Evolutionary conservation across 352 stramenopile genomes (phyloP).

Genomic region (Bremia lactucae): DNA sequence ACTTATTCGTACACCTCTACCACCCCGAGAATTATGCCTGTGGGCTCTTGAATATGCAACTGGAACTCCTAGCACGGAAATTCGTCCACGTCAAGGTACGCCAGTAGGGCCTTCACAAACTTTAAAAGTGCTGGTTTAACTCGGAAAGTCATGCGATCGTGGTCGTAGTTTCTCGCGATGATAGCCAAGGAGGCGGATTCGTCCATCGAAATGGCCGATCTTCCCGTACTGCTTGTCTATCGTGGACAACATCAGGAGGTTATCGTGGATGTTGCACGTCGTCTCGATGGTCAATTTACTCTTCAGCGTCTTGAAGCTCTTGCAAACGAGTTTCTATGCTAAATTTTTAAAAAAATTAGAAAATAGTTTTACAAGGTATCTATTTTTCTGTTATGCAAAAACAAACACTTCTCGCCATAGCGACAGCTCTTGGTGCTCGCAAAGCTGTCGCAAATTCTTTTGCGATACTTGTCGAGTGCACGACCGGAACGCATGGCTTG

Average conservation of each 20-base stretch:
- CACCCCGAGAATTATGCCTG: conserved; percentile 69
- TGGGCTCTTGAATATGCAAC: conserved; percentile 49
- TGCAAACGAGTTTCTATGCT: conserved; percentile 23
- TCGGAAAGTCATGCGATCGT: neutral
- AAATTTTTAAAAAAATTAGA: neutral
- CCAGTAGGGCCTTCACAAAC: neutral
- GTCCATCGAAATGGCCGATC: conserved; percentile 48
- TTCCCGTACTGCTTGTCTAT: conserved; percentile 65
- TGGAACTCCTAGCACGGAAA: conserved; percentile 41
- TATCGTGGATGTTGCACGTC: conserved; percentile 39
- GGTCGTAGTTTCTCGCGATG: conserved; percentile 44
- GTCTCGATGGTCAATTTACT: conserved; percentile 60
- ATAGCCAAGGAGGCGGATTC: conserved; percentile 54
- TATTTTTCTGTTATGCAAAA: conserved; percentile 34
- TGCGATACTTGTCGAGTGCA: conserved; percentile 42
- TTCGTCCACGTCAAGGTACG: conserved; percentile 53
- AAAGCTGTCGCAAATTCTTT: conserved; percentile 48
- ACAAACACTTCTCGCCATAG: conserved; percentile 71
- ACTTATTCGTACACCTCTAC: conserved; percentile 53
- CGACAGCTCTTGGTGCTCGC: conserved; percentile 31
- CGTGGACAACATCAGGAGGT: conserved; percentile 44
- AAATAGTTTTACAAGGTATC: no score
- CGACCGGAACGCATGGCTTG: conserved; percentile 49
- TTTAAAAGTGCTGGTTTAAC: no score
- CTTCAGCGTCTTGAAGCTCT: conserved; percentile 31